Evolutionary conservation across 2,329 filamentous ascomycete species (phyloP).

Genomic region (Claviceps sp.): DNA sequence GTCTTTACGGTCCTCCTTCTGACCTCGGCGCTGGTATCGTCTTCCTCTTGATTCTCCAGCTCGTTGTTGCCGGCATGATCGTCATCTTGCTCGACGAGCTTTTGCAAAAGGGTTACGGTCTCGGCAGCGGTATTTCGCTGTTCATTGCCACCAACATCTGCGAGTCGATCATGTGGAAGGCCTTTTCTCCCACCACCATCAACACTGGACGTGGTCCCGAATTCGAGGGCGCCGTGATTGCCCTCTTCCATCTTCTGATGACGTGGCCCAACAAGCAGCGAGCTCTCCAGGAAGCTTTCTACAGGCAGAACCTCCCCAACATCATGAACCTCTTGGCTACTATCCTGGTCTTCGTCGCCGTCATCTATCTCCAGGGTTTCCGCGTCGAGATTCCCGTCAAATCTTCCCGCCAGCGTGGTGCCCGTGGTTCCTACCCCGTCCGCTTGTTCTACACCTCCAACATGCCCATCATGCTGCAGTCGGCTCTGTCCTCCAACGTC

Average conservation of each 20-base stretch:
- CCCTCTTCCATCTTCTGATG: conserved; percentile 91
- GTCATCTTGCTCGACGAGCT: conserved; percentile 98
- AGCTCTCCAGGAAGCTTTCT: conserved; percentile 96
- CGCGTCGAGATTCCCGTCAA: conserved; percentile 99
- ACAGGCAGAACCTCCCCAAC: conserved; percentile 98
- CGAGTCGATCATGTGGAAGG: conserved; percentile 99
- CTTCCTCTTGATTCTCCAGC: conserved; percentile 93
- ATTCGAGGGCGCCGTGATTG: conserved; percentile 97
- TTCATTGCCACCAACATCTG: conserved; percentile 99
- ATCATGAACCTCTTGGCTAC: conserved; percentile 97
- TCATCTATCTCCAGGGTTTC: conserved; percentile 99
- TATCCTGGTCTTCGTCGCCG: conserved; percentile 82
- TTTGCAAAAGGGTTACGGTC: conserved; percentile 97
- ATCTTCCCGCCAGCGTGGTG: conserved; percentile 96
- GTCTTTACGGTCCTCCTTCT: conserved; percentile 91
- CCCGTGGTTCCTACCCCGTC: conserved; percentile 94
- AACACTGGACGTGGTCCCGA: conserved; percentile 98
- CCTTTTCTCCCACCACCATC: conserved; percentile 97
- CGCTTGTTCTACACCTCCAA: conserved; percentile 99
- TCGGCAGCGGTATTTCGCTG: conserved; percentile 95
- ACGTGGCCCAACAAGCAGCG: conserved; percentile 99
- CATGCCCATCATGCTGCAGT: conserved; percentile 99
- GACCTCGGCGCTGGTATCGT: conserved; percentile 97
- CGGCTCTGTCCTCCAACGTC: conserved; percentile 94
- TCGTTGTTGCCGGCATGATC: conserved; percentile 93